Conservation (phyloP, 371 early-diverging fungal genomes). For the Mortierella sp. region DNA sequence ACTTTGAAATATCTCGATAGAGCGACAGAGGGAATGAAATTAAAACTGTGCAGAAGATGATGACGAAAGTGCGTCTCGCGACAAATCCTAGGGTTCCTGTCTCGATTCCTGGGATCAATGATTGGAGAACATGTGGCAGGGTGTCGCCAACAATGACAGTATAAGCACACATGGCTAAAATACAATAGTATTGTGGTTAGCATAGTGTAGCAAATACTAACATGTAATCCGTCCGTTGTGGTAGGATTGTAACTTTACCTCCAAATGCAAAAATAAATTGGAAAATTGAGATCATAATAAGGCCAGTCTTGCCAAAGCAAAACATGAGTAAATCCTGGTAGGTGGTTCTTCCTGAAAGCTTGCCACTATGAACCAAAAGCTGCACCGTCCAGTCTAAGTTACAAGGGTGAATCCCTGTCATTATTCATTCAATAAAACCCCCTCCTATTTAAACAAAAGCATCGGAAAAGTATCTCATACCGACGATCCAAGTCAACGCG, state of each 20-base stretch:
- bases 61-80: conserved; percentile 68
- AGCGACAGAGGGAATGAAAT: conserved; percentile 83
- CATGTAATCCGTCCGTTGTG: not conserved
- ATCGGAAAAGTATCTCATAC: conserved; percentile 48
- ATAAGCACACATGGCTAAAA: conserved; percentile 79
- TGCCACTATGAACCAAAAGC: conserved; percentile 75
- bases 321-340: conserved; percentile 83
- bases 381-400: conserved; percentile 81
- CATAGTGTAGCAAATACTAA: not conserved
- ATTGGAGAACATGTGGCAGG: conserved; percentile 78
- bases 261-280: conserved; percentile 89
- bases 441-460: not conserved
- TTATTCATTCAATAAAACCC: not conserved
- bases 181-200: not conserved
- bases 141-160: conserved; percentile 88
- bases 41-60: conserved; percentile 74
- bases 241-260: conserved; percentile 59
- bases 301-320: conserved; percentile 80
- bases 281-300: conserved; percentile 79
- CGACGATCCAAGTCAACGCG: conserved; percentile 73
- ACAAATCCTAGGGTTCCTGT: conserved; percentile 65
- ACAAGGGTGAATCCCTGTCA: not conserved
- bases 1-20: conserved; percentile 83
- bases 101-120: conserved; percentile 71
- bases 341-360: conserved; percentile 77